These are phyloP conservation scores for Tetrahymena thermophila DNA, from an alignment of 73 alveolate species.

Conservation along the genomic window DNA sequence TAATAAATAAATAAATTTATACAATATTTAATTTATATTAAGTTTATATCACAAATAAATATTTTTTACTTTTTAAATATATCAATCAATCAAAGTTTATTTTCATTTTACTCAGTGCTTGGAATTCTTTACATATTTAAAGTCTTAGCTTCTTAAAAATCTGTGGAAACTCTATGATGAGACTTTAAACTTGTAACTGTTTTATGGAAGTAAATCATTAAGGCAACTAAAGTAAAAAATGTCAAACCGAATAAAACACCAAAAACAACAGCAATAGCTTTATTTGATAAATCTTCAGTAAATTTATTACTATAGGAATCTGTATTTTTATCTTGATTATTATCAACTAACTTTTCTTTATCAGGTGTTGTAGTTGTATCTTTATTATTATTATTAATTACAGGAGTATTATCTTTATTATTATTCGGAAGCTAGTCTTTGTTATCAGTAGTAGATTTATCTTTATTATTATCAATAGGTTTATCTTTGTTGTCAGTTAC, in stretches of 20 bases:
- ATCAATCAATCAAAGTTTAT: too few species aligned
- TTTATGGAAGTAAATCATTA: background rate
- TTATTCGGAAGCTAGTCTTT: background rate
- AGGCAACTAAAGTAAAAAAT: background rate
- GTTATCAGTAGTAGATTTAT: background rate
- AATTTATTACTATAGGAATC: too few species aligned
- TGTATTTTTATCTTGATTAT: too few species aligned
- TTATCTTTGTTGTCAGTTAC: background rate
- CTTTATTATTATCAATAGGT: background rate
- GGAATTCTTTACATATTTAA: background rate
- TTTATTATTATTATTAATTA: too few species aligned
- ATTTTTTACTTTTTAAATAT: too few species aligned
- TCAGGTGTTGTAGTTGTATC: too few species aligned
- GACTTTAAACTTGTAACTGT: background rate
- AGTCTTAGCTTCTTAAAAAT: background rate
- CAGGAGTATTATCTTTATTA: too few species aligned
- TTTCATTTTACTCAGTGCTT: background rate
- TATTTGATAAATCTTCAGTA: background rate
- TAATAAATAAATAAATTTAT: too few species aligned
- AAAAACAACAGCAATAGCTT: background rate
- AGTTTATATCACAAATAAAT: too few species aligned
- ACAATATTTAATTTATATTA: too few species aligned
- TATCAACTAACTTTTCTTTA: too few species aligned
- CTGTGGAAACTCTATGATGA: background rate
- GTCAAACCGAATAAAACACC: background rate